These are phyloP conservation scores for Didymella segeticola DNA, from an alignment of 2,329 filamentous ascomycete genomes.

Conservation along the genomic window DNA sequence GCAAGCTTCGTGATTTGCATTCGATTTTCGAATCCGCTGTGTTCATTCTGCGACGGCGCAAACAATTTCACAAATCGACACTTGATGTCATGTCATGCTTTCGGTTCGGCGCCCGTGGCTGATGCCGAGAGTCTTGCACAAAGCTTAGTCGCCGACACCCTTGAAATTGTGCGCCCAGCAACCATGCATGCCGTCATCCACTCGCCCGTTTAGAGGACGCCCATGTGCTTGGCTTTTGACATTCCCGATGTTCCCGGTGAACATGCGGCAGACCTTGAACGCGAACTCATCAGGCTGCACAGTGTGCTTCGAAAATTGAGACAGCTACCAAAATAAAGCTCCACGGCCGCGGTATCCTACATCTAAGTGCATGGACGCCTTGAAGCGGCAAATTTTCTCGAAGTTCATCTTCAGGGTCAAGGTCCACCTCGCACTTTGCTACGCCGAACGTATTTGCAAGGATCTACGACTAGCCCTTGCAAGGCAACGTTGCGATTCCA, in stretches of 20 bases:
- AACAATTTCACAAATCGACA: conserved; percentile 4
- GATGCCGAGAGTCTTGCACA: conserved; percentile 38
- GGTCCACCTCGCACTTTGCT: conserved; percentile 18
- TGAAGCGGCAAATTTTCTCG: conserved; percentile 13
- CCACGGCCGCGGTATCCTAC: conserved; percentile 19
- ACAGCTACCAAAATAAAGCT: conserved; percentile 2
- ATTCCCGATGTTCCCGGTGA: conserved; percentile 21
- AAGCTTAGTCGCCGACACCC: conserved; percentile 34
- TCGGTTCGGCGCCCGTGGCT: conserved; percentile 25
- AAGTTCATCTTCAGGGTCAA: conserved; percentile 13
- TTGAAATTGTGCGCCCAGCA: conserved; percentile 7
- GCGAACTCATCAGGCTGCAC: conserved; percentile 5
- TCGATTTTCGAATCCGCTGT: neutral
- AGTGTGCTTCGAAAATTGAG: neutral
- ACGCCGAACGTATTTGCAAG: conserved; percentile 6
- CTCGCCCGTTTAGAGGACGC: conserved; percentile 7
- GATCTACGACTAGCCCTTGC: conserved; percentile 12
- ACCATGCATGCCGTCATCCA: conserved; percentile 32
- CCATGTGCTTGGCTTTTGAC: conserved; percentile 16
- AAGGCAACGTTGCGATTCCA: conserved; percentile 11
- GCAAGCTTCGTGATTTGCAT: conserved; percentile 9
- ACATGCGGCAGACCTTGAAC: conserved; percentile 1
- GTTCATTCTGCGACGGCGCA: neutral
- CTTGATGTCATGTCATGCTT: conserved; percentile 30
- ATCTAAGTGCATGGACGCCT: conserved; percentile 10